Conservation (phyloP, 805 yeast species). For the Sungouiozyma intestinalis region DNA sequence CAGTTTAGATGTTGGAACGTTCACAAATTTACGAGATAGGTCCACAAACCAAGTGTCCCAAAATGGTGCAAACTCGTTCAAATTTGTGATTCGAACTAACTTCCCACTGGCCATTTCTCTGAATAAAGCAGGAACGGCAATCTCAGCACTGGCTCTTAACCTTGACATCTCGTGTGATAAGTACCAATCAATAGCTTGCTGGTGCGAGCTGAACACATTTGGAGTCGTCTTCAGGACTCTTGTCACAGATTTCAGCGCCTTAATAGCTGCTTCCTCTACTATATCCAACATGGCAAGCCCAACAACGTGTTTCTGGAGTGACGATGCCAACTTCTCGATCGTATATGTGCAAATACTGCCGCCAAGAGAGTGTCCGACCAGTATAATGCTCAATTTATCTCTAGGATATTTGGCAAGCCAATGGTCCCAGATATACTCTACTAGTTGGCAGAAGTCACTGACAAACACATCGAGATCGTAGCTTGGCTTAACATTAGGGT, state of each 20-base stretch:
- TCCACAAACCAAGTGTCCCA: constrained; percentile 82
- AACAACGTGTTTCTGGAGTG: constrained; percentile 29
- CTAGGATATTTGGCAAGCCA: constrained; percentile 6
- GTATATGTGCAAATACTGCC: constrained; percentile 69
- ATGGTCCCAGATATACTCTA: constrained; percentile 30
- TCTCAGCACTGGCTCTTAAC: constrained; percentile 49
- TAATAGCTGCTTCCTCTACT: constrained; percentile 85
- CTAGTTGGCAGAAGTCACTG: constrained; percentile 45
- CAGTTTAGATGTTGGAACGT: constrained; percentile 49
- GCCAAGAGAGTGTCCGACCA: constrained; percentile 89
- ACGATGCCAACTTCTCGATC: constrained; percentile 20
- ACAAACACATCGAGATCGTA: constrained; percentile 43
- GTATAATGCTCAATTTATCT: constrained; percentile 32
- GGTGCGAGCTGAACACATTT: constrained; percentile 36
- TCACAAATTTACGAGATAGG: constrained; percentile 46
- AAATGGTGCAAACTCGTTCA: constrained; percentile 47
- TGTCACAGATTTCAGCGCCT: constrained; percentile 58
- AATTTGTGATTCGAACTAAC: constrained; percentile 54
- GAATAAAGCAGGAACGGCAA: constrained; percentile 72
- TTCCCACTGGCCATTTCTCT: constrained; percentile 14
- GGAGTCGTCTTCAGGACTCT: constrained; percentile 62
- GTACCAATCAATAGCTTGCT: constrained; percentile 77
- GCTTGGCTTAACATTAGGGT: constrained; percentile 14
- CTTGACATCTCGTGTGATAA: constrained; percentile 43
- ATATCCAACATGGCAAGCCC: constrained; percentile 83